These are phyloP conservation scores for Penicillium antarcticum DNA, from an alignment of 495 filamentous ascomycete genomes.

Conservation along the genomic window DNA sequence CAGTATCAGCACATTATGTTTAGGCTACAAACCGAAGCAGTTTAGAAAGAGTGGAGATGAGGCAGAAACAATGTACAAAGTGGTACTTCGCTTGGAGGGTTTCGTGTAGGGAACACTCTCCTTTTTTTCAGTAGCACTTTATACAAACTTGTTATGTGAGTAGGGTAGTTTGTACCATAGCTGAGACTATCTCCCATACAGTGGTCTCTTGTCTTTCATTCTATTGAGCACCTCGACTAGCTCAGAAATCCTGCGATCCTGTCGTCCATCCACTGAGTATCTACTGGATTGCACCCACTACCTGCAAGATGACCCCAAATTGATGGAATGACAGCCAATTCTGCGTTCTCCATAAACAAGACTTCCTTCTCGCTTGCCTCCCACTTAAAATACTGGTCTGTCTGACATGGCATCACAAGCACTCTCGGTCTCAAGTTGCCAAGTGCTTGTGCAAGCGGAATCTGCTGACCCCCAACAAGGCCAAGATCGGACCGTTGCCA, in stretches of 20 bases:
- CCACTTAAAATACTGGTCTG: slow-evolving; percentile 64
- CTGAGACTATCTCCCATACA: too few relatives aligned
- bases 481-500: slow-evolving; percentile 63
- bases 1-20: too few relatives aligned
- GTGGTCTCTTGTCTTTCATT: too few relatives aligned
- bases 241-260: slow-evolving; percentile 40
- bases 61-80: too few relatives aligned
- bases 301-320: slow-evolving; percentile 62
- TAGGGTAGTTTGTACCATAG: too few relatives aligned
- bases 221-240: not conserved
- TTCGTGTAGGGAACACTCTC: too few relatives aligned
- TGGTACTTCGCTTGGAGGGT: too few relatives aligned
- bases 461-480: slow-evolving; percentile 43
- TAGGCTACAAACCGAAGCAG: too few relatives aligned
- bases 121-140: too few relatives aligned
- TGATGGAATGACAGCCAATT: slow-evolving; percentile 49
- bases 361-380: slow-evolving; percentile 54
- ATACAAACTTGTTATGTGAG: too few relatives aligned
- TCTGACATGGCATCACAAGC: slow-evolving; percentile 56
- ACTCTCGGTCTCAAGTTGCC: slow-evolving; percentile 52
- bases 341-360: slow-evolving; percentile 44
- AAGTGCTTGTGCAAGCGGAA: slow-evolving; percentile 51
- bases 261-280: slow-evolving; percentile 58
- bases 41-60: too few relatives aligned
- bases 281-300: slow-evolving; percentile 50